Base-by-base conservation (phyloP, 805 yeast species). In the Teunomyces panamensis region DNA sequence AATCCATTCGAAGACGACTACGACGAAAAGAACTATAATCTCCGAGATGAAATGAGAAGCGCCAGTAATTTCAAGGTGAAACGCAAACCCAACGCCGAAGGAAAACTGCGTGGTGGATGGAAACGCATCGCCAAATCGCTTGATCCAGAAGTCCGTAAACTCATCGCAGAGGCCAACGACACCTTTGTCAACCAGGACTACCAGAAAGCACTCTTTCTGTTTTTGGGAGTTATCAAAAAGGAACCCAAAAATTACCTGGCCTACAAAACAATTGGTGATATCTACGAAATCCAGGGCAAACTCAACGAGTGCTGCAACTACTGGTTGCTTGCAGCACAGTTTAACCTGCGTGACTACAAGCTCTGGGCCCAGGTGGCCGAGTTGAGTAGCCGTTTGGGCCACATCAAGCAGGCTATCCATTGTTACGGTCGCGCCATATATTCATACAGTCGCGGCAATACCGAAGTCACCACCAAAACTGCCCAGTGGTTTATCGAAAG, bases 261-360 rank as follows among this genome's bases (percentile, higher is more conserved):
- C 0, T 91, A 91, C 71, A 85, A 87, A 57, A 87, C 95, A 0
- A 68, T 90, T 39, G 97, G 97, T 42, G 96, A 88, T 58, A 87
- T 92, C 42, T 85, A 87, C 54, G 76, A 81, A 47, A 70, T 78
- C 45, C 84, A 82, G 50, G 91, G 89, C 1, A 73, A 82, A 41
- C 65, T 78, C 43, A 81, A 84, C 53, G 85, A 87, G 59, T 80
- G 96, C 62, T 83, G 96, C 62, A 82, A 83, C 59, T 78, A 86
- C 42, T 82, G 97, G 96, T 70, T 87, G 56, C 58, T 87, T 46
- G 94, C 96, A 27, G 91, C 96, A 0, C 87, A 83, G 59, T 68
- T 87, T 10, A 82, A 85, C 53, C 83, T 89, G 0, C 79, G 82
- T 64, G 96, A 91, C 67, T 81, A 82, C 57, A 83, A 76, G 26